Percentiles rank a stretch among this genome's conserved stretches.
These are phyloP conservation scores for Phytopythium oedochilum DNA, from an alignment of 352 stramenopile genomes.

Conservation along the genomic window DNA sequence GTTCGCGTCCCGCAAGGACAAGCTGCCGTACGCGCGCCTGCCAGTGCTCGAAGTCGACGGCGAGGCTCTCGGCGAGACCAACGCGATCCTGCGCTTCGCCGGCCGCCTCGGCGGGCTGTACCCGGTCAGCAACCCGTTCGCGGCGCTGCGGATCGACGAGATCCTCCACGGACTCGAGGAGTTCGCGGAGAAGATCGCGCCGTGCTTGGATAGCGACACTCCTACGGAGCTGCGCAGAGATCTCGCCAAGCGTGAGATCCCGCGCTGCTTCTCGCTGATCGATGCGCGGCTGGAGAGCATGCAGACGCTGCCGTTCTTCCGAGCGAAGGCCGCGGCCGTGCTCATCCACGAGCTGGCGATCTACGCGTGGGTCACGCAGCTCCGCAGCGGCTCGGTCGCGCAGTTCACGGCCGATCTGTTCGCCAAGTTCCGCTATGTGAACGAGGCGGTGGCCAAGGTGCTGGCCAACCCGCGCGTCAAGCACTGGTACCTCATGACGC, in stretches of 20 bases:
- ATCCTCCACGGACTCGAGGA: constrained; percentile 32
- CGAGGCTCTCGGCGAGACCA: constrained; percentile 32
- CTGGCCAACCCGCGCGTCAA: constrained; percentile 16
- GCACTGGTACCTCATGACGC: constrained; percentile 7
- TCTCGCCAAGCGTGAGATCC: constrained; percentile 13
- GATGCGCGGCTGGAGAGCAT: constrained; percentile 22
- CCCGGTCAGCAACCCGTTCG: constrained; percentile 22
- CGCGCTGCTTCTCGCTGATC: constrained; percentile 17
- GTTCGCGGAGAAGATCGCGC: constrained; percentile 9
- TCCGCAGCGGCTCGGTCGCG: constrained; percentile 1
- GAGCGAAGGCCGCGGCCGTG: constrained; percentile 3
- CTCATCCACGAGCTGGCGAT: constrained; percentile 27
- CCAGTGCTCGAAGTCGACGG: constrained; percentile 34
- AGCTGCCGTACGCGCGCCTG: constrained; percentile 21
- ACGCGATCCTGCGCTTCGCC: constrained; percentile 55
- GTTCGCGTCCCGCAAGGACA: constrained; percentile 20
- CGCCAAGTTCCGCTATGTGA: constrained; percentile 10
- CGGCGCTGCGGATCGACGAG: constrained; percentile 49
- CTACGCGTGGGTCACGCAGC: constrained; percentile 17
- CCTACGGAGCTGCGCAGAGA: constrained; percentile 5
- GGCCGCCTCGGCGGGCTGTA: constrained; percentile 49
- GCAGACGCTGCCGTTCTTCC: constrained; percentile 6
- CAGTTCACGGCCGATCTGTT: constrained; percentile 6
- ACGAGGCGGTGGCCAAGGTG: constrained; percentile 15
- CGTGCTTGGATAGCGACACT: constrained; percentile 9